phyloP scores from a whole-genome alignment of 768 basidiomycete species.

The Chalciporus chontae region DNA sequence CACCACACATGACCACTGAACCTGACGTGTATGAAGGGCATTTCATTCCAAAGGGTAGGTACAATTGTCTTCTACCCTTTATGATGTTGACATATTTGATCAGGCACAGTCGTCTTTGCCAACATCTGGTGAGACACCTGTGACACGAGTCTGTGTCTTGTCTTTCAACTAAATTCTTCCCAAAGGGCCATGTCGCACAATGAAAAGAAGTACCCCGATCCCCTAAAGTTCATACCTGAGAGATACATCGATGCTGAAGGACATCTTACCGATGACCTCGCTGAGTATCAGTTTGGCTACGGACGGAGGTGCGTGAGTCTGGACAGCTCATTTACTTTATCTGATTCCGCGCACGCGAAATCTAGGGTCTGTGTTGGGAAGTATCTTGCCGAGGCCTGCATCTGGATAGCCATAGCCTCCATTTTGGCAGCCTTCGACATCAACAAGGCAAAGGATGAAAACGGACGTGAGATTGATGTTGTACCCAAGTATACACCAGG shows the following conservation, averaged over 20 bases:
- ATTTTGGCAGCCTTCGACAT: slow-evolving; percentile 26
- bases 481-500: slow-evolving; percentile 25
- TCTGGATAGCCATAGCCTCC: slow-evolving; percentile 26
- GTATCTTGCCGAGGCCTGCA: slow-evolving; percentile 24
- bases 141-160: not conserved
- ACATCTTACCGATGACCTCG: slow-evolving; percentile 16
- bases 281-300: slow-evolving; percentile 20
- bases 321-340: too few species aligned
- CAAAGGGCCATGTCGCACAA: slow-evolving; percentile 13
- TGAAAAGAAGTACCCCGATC: not conserved
- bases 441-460: slow-evolving; percentile 28
- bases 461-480: slow-evolving; percentile 29
- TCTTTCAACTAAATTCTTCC: not conserved
- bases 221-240: not conserved
- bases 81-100: not conserved
- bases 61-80: not conserved
- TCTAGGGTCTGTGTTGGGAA: slow-evolving; percentile 23
- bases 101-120: slow-evolving; percentile 24
- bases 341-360: too few species aligned
- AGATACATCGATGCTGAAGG: slow-evolving; percentile 17
- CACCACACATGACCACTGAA: slow-evolving; percentile 24
- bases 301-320: slow-evolving; percentile 12
- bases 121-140: slow-evolving; percentile 12
- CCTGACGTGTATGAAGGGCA: slow-evolving; percentile 16
- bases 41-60: slow-evolving; percentile 20